Evolutionary conservation across 2,329 filamentous ascomycete genomes (phyloP), one percentile per base, ranked within the genome.

Genomic region (Aspergillus brasiliensis): DNA sequence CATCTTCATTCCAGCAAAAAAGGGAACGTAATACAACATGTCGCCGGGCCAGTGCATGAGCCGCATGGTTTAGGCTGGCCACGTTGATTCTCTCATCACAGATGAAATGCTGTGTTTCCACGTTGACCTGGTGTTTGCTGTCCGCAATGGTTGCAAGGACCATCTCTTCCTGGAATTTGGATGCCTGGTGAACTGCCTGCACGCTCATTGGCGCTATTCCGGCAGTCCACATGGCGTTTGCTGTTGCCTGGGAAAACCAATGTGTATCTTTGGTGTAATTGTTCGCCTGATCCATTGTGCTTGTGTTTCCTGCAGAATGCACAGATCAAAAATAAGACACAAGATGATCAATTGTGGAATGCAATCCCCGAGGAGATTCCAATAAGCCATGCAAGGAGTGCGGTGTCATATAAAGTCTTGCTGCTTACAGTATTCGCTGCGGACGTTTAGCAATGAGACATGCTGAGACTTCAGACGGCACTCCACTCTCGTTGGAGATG

Each of bases 51-150:
- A 58, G 17, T 21, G 38, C 38, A 49, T 58, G 56, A 28, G 40
- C n/a, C 15, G 42, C 51, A 15, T 8, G 8, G 13, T 58, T 21
- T 2, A 58, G 27, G 11, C 17, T 8, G 15, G 27, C 19, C 8
- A 17, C 23, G 1, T 48, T 15, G 31, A 54, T 31, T n/a, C 19
- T 23, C 8, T 34, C 27, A 13, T 15, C 8, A 13, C 51, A 51
- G 6, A 4, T 46, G 46, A 59, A 59, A 46, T 56, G 57, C 13
- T 59, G 54, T 21, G 34, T 34, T 52, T 59, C 57, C 42, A 56
- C 11, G 23, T 56, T 56, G 31, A 46, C 19, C 27, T 28, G 34
- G 10, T 56, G 57, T 4, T 42, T 34, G 7, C 23, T 46, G 27
- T 59, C 52, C 34, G 19, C 46, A 8, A 37, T 34, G 5, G 51